Evolutionary conservation across 192 early-diverging fungal species (phyloP).

Genomic region (Tieghemiomyces parasiticus): DNA sequence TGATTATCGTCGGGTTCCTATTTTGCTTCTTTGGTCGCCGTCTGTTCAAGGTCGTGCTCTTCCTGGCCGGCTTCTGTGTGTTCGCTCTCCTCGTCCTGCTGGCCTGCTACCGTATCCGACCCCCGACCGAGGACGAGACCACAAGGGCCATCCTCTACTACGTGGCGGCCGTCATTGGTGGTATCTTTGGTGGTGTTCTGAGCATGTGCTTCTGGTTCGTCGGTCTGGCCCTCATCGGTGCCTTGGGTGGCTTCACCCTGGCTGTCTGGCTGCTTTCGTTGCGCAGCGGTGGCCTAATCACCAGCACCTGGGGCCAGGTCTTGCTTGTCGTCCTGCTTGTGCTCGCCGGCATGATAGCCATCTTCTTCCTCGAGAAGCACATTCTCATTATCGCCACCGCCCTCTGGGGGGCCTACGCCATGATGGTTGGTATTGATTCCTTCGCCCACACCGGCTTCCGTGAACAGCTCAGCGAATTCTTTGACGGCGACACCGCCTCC

Average conservation of each 20-base stretch:
- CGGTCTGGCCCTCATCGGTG: conserved; percentile 62
- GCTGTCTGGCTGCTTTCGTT: conserved; percentile 58
- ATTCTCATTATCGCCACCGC: conserved; percentile 56
- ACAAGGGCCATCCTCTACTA: conserved; percentile 27
- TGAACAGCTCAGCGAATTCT: conserved; percentile 36
- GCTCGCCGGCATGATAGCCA: conserved; percentile 42
- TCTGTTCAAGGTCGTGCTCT: conserved; percentile 50
- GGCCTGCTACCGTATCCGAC: conserved; percentile 23
- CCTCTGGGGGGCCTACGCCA: conserved; percentile 62
- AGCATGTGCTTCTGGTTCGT: conserved; percentile 52
- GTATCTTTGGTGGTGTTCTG: conserved; percentile 47
- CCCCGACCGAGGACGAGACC: conserved; percentile 25
- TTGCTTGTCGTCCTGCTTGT: conserved; percentile 50
- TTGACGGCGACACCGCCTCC: conserved; percentile 29
- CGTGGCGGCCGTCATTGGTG: conserved; percentile 41
- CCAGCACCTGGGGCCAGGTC: conserved; percentile 41
- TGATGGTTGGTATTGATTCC: conserved; percentile 68
- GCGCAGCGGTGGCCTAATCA: conserved; percentile 41
- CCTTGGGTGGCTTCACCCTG: conserved; percentile 56
- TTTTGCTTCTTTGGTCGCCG: conserved; percentile 54
- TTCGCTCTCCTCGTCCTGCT: conserved; percentile 29
- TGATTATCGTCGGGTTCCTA: conserved; percentile 47
- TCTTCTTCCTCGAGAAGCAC: conserved; percentile 42
- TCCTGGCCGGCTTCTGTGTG: conserved; percentile 62
- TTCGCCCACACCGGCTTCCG: conserved; percentile 64